Percentiles rank a stretch among this genome's conserved stretches.
phyloP scores from a whole-genome alignment of 495 filamentous ascomycete species.

The Xylaria longipes region DNA sequence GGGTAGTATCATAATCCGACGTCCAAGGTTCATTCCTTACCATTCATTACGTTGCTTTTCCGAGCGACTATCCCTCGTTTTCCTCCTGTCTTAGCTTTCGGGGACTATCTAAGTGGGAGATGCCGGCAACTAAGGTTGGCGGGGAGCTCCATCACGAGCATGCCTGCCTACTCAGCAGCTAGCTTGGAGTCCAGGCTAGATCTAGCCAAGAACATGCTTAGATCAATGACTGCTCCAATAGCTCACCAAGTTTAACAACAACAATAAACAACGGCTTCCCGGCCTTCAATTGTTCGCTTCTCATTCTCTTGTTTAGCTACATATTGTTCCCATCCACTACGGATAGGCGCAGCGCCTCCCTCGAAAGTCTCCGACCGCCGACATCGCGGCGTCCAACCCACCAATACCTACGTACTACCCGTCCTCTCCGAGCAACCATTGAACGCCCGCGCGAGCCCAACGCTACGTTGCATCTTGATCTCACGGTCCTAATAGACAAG shows the following conservation, averaged over 20 bases:
- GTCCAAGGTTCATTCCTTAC: neutral
- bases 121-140: neutral
- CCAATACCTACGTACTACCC: neutral
- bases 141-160: neutral
- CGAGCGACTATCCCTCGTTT: neutral
- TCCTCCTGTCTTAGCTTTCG: neutral
- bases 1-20: neutral
- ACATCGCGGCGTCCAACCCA: neutral
- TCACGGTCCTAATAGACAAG: neutral
- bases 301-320: neutral
- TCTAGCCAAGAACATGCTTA: neutral
- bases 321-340: neutral
- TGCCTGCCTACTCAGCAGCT: neutral
- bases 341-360: neutral
- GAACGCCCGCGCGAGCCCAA: neutral
- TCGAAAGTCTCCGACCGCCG: neutral
- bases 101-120: neutral
- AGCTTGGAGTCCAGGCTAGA: neutral
- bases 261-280: neutral
- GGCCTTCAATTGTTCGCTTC: neutral
- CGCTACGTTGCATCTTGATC: neutral
- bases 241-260: neutral
- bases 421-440: conserved; percentile 13
- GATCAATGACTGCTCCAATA: neutral
- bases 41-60: neutral